Conservation (phyloP, 2,329 filamentous ascomycete species). For the Fusarium burgessii region DNA sequence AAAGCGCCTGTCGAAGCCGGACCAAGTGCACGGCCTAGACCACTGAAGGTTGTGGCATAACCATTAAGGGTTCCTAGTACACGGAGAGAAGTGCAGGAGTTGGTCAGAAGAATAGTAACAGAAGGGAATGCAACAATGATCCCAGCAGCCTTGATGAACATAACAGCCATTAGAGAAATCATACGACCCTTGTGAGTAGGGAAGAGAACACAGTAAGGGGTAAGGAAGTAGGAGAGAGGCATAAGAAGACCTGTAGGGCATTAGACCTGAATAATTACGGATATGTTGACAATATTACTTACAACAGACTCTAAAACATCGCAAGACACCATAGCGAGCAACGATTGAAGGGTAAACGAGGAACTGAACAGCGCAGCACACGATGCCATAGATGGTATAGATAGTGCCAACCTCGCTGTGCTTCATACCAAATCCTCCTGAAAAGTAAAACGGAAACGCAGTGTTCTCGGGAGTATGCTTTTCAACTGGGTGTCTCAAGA, state of each 20-base stretch:
- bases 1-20: slow-evolving; percentile 78
- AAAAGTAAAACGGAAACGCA: slow-evolving; percentile 82
- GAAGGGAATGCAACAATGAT: slow-evolving; percentile 91
- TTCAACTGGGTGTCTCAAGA: slow-evolving; percentile 79
- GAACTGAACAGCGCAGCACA: slow-evolving; percentile 87
- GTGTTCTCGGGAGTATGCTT: slow-evolving; percentile 69
- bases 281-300: slow-evolving; percentile 37
- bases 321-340: slow-evolving; percentile 77
- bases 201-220: slow-evolving; percentile 81
- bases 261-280: neutral
- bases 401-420: slow-evolving; percentile 84
- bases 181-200: slow-evolving; percentile 63
- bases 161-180: slow-evolving; percentile 71
- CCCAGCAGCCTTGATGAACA: slow-evolving; percentile 79
- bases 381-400: slow-evolving; percentile 84
- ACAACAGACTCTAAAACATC: slow-evolving; percentile 76
- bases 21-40: slow-evolving; percentile 81
- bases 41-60: slow-evolving; percentile 85
- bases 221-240: slow-evolving; percentile 82
- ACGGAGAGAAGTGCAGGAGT: slow-evolving; percentile 78
- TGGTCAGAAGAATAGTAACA: slow-evolving; percentile 89
- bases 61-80: slow-evolving; percentile 92
- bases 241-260: slow-evolving; percentile 67
- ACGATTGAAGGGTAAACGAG: slow-evolving; percentile 84
- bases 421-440: slow-evolving; percentile 80